Conservation (phyloP, 1,284 basidiomycete species). For the Exobasidium cylindrosporum region DNA sequence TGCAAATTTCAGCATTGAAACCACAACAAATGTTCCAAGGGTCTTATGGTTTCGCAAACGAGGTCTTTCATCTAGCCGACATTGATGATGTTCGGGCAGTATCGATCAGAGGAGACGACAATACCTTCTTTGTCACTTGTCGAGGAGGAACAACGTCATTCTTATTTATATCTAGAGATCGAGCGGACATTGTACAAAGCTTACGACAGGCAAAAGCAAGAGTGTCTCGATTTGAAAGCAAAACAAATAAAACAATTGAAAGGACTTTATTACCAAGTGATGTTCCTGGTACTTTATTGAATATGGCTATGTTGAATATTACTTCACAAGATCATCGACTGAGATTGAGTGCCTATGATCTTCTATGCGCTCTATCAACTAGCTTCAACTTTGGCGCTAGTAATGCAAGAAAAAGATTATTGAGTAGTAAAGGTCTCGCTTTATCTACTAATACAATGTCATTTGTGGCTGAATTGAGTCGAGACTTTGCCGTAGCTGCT, state of each 20-base stretch:
- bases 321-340: constrained; percentile 39
- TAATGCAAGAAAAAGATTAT: constrained; percentile 39
- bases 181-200: constrained; percentile 45
- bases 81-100: constrained; percentile 48
- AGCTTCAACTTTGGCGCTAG: constrained; percentile 51
- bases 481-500: constrained; percentile 45
- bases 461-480: constrained; percentile 47
- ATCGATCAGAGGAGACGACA: constrained; percentile 50
- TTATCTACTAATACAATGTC: constrained; percentile 47
- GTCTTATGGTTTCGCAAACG: constrained; percentile 26
- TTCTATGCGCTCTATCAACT: constrained; percentile 48
- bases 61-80: constrained; percentile 48
- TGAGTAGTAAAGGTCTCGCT: constrained; percentile 38
- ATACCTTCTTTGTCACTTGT: constrained; percentile 49
- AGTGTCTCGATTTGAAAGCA: constrained; percentile 34
- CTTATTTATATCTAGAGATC: constrained; percentile 46
- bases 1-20: constrained; percentile 48
- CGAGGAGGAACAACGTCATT: constrained; percentile 43
- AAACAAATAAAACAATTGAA: constrained; percentile 26
- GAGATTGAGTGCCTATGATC: constrained; percentile 45
- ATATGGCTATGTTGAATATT: constrained; percentile 53
- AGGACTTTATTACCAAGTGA: constrained; percentile 43
- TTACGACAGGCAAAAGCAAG: constrained; percentile 48
- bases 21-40: constrained; percentile 30
- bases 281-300: constrained; percentile 49